Evolutionary conservation across 768 basidiomycete species (phyloP).

Genomic region (Pisolithus albus): DNA sequence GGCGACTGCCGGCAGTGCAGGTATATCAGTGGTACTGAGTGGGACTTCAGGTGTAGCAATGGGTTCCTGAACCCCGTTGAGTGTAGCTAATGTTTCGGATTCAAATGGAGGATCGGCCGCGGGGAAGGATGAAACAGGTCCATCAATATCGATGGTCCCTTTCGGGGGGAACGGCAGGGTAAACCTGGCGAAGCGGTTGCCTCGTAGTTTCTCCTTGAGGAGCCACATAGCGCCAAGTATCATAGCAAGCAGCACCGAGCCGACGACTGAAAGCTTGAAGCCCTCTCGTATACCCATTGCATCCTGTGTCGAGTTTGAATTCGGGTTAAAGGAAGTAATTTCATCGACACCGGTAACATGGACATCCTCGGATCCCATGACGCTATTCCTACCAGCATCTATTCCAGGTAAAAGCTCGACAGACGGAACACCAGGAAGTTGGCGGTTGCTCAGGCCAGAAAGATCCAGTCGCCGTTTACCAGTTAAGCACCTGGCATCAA

Average conservation of each 20-base stretch:
- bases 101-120: background rate
- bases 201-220: slow-evolving; percentile 16
- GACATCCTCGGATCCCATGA: slow-evolving; percentile 11
- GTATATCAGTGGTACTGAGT: background rate
- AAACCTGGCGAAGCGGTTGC: slow-evolving; percentile 6
- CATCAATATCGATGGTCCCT: background rate
- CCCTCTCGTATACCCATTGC: slow-evolving; percentile 7
- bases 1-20: background rate
- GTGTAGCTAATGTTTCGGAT: background rate
- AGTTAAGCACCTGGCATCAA: slow-evolving; percentile 54
- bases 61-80: background rate
- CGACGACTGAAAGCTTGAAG: slow-evolving; percentile 12
- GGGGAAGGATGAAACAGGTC: background rate
- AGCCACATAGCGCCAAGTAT: slow-evolving; percentile 19
- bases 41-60: background rate
- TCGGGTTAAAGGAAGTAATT: slow-evolving; percentile 7
- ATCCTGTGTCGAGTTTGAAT: slow-evolving; percentile 1
- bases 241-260: slow-evolving; percentile 19
- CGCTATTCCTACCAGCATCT: slow-evolving; percentile 6
- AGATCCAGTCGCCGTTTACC: slow-evolving; percentile 53
- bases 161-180: slow-evolving; percentile 1
- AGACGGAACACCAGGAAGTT: slow-evolving; percentile 53
- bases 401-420: slow-evolving; percentile 26
- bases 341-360: slow-evolving; percentile 13
- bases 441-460: slow-evolving; percentile 41